Evolutionary conservation across 1,139 yeast species (phyloP).

Genomic region (Candida sp.): DNA sequence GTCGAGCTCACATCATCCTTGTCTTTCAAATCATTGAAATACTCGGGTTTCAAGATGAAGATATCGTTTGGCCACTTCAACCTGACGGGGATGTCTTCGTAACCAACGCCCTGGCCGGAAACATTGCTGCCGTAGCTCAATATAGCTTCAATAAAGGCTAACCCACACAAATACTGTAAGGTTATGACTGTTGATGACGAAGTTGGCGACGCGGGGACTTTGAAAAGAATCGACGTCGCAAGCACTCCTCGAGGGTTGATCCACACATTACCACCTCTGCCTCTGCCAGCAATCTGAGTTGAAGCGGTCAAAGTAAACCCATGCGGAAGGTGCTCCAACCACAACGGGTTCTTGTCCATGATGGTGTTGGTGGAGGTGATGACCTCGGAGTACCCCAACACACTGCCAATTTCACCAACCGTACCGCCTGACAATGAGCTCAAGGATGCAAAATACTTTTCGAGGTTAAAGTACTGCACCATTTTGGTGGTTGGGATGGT

Average conservation of each 20-base stretch:
- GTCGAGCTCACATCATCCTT: conserved; percentile 34
- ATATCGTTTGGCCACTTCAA: conserved; percentile 99
- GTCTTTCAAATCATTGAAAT: conserved; percentile 31
- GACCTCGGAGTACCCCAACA: conserved; percentile 82
- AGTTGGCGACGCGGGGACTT: conserved; percentile 54
- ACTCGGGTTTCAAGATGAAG: conserved; percentile 73
- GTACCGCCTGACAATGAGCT: conserved; percentile 24
- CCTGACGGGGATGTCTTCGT: conserved; percentile 74
- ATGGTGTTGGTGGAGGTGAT: conserved; percentile 86
- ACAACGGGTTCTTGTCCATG: conserved; percentile 69
- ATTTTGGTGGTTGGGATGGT: conserved; percentile 47
- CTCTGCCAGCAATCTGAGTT: conserved; percentile 89
- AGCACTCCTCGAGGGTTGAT: conserved; percentile 92
- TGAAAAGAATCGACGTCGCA: conserved; percentile 77
- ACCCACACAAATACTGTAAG: conserved; percentile 82
- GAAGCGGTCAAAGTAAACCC: conserved; percentile 81
- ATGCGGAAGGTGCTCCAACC: conserved; percentile 65
- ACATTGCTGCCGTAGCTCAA: conserved; percentile 55
- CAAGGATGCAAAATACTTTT: conserved; percentile 55
- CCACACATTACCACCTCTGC: conserved; percentile 97
- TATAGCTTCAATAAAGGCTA: conserved; percentile 85
- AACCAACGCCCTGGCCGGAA: conserved; percentile 53
- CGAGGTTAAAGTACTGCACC: conserved; percentile 78
- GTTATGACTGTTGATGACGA: conserved; percentile 60
- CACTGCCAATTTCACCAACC: conserved; percentile 57